These are phyloP conservation scores for Starmerella khaoyaiensis DNA, from an alignment of 805 yeast genomes.

Conservation along the genomic window DNA sequence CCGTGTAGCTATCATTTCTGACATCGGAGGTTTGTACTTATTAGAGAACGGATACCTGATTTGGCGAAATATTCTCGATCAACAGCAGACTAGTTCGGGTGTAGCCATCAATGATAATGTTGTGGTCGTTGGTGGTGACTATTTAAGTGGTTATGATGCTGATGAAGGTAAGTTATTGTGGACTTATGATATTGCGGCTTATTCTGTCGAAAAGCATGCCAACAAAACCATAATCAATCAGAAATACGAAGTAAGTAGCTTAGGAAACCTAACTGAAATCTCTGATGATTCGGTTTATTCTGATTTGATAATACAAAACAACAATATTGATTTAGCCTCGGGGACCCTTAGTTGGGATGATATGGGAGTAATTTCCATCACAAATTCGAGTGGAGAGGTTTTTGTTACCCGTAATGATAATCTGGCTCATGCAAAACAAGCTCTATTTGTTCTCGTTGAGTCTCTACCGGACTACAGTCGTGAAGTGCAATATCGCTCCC, in stretches of 20 bases:
- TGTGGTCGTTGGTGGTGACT: conserved; percentile 12
- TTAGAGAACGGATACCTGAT: conserved; percentile 21
- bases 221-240: neutral
- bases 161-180: conserved; percentile 14
- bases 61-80: conserved; percentile 23
- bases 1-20: conserved; percentile 19
- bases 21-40: conserved; percentile 21
- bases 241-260: neutral
- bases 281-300: neutral
- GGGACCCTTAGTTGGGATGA: conserved; percentile 12
- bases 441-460: conserved; percentile 18
- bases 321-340: neutral
- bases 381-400: conserved; percentile 2
- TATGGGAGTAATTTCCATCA: conserved; percentile 7
- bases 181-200: conserved; percentile 3
- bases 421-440: conserved; percentile 20
- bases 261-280: neutral
- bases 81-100: conserved; percentile 7
- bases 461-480: neutral
- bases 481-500: neutral
- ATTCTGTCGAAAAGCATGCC: neutral
- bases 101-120: conserved; percentile 7
- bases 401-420: conserved; percentile 26
- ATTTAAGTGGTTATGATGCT: conserved; percentile 11
- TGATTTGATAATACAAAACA: neutral